Evolutionary conservation across 192 early-diverging fungal species (phyloP).

Genomic region (Endogone sp.): DNA sequence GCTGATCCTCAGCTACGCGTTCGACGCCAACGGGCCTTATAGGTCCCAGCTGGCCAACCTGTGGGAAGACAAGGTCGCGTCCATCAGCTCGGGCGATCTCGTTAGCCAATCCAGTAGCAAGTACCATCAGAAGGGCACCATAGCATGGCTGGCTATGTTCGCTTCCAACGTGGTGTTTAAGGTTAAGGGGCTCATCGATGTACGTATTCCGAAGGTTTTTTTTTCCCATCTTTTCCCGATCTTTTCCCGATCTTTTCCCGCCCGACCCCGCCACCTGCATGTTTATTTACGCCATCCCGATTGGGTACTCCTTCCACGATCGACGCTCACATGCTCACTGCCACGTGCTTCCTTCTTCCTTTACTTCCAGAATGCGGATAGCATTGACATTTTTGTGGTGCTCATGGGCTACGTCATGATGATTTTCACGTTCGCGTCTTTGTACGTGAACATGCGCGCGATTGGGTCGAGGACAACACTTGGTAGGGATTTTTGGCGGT

Average conservation of each 20-base stretch:
- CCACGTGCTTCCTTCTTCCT: not conserved
- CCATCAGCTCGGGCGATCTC: conserved; percentile 32
- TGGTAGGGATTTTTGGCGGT: conserved; percentile 23
- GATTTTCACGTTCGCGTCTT: conserved; percentile 70
- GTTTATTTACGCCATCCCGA: too few relatives aligned
- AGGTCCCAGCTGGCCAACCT: conserved; percentile 30
- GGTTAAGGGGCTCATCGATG: conserved; percentile 61
- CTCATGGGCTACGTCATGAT: conserved; percentile 79
- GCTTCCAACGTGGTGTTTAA: conserved; percentile 51
- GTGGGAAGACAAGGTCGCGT: conserved; percentile 53
- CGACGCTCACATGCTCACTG: not conserved
- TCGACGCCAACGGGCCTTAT: conserved; percentile 42
- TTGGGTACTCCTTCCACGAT: not conserved
- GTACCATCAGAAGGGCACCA: conserved; percentile 38
- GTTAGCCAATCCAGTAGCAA: conserved; percentile 31
- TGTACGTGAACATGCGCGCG: conserved; percentile 81
- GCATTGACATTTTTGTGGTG: conserved; percentile 76
- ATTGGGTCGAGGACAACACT: conserved; percentile 80
- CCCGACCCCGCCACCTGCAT: not conserved
- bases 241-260: not conserved
- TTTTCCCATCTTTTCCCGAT: conserved; percentile 15
- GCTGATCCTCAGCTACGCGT: conserved; percentile 46
- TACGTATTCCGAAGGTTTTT: conserved; percentile 10
- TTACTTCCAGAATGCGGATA: conserved; percentile 59
- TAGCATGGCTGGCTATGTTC: conserved; percentile 50